These are phyloP conservation scores for Dactylis glomerata DNA, from an alignment of 176 grass and related monocot species.

Conservation along the genomic window DNA sequence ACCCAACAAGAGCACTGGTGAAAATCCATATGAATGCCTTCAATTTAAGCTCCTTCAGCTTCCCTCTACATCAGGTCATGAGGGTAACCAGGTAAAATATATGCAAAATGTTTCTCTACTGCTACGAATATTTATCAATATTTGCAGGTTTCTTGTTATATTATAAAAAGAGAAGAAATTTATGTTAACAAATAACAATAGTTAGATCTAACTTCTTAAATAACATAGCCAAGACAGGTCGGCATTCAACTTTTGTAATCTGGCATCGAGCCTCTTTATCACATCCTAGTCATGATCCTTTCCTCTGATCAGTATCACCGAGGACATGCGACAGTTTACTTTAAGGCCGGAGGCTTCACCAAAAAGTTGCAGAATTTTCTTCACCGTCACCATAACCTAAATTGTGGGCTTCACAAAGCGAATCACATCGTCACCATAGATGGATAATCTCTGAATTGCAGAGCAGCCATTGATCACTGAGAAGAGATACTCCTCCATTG, in stretches of 20 bases:
- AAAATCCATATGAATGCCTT: conserved; percentile 49
- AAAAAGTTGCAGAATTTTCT: too few species aligned
- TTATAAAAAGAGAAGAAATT: neutral
- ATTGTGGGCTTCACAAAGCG: neutral
- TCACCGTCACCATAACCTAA: neutral
- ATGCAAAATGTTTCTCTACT: neutral
- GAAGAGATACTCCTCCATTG: too few species aligned
- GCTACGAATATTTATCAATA: neutral
- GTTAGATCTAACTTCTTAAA: conserved; percentile 32
- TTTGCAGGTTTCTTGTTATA: neutral
- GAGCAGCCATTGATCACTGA: too few species aligned
- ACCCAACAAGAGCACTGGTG: conserved; percentile 45
- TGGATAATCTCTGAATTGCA: too few species aligned
- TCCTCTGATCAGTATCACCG: too few species aligned
- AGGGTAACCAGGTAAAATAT: neutral
- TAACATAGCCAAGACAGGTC: neutral
- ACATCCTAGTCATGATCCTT: too few species aligned
- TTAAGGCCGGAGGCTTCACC: too few species aligned
- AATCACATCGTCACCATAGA: neutral
- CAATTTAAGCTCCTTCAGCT: conserved; percentile 30
- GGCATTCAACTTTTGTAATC: too few species aligned
- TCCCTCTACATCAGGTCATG: conserved; percentile 21
- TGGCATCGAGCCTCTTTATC: too few species aligned
- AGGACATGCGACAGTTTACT: too few species aligned
- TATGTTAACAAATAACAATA: neutral